Evolutionary conservation across 768 basidiomycete genomes (phyloP), one percentile per base, ranked within the genome.

Genomic region (Cyclocybe cylindracea): DNA sequence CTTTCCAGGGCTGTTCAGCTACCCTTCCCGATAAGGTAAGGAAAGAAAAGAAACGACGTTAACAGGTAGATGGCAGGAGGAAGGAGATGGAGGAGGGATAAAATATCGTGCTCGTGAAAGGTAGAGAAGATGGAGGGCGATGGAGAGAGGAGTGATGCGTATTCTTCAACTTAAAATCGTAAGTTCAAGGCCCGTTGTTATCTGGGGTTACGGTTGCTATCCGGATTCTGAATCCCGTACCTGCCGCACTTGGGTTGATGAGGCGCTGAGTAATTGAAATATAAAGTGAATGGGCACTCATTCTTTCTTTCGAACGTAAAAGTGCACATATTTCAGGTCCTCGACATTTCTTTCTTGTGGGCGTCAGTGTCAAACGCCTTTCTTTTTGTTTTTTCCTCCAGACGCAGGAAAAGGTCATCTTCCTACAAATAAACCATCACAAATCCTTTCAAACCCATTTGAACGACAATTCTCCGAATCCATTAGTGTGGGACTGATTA

Each of bases 161-260:
- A 44, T 38, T 34, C 42, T 48, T 42, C 39, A 44, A 50, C 44
- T 54, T 52, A 58, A 54, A 51, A 48, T 54, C 35, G 44, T 48
- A 48, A 54, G 35, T 52, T 53, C 43, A 35, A 39, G 53, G 41
- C 50, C 59, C 37, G 40, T 50, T 31, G 39, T 40, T 57, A 55
- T 57, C 52, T 56, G 59, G 56, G 51, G 59, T 51, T 61, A 57
- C 56, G 51, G 59, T 61, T 55, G 56, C 53, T 39, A 53, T 43
- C 24, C 24, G 24, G 24, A 24, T 24, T 24, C 51, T 50, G 54
- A 61, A 61, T 61, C 59, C 59, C 59, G 59, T 57, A 48, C 51
- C 56, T 57, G 54, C 59, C 59, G 59, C 56, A 57, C 11, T 47
- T 39, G 13, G 41, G 19, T 7, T 18, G 13, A 10, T 24, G 4